Evolutionary conservation across 2,329 filamentous ascomycete species (phyloP).

Genomic region (Xylaria sp.): DNA sequence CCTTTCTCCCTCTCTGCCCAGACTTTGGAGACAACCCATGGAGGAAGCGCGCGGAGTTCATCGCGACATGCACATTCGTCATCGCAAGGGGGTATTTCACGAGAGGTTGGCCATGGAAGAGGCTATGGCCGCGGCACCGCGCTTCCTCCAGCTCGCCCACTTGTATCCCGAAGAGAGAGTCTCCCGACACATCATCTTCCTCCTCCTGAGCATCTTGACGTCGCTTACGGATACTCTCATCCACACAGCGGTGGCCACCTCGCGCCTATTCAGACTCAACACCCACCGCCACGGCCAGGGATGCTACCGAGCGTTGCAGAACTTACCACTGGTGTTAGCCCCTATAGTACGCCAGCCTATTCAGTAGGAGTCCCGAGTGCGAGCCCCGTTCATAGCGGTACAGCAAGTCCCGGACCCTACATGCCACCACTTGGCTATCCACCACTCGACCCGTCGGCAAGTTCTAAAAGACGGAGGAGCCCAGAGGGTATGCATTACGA

Average conservation of each 20-base stretch:
- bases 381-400: constrained; percentile 54
- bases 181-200: constrained; percentile 47
- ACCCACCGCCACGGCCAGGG: constrained; percentile 53
- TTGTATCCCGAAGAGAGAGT: constrained; percentile 57
- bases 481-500: constrained; percentile 51
- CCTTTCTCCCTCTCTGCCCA: constrained; percentile 79
- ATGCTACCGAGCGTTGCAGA: constrained; percentile 71
- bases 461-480: constrained; percentile 65
- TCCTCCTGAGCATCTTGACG: constrained; percentile 42
- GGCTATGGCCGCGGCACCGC: constrained; percentile 46
- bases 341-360: constrained; percentile 69
- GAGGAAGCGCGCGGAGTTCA: constrained; percentile 53
- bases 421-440: constrained; percentile 52
- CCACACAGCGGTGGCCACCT: constrained; percentile 56
- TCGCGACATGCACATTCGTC: constrained; percentile 56
- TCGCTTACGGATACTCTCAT: constrained; percentile 46
- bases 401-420: constrained; percentile 57
- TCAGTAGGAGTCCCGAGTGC: constrained; percentile 55
- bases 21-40: constrained; percentile 58
- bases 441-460: constrained; percentile 52
- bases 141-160: constrained; percentile 50
- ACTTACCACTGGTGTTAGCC: constrained; percentile 71
- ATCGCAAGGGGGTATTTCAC: constrained; percentile 59
- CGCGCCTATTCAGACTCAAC: constrained; percentile 63
- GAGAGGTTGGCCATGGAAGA: constrained; percentile 54